phyloP scores from a whole-genome alignment of 75 land plant species.

The Chamaecyparis obtusa region DNA sequence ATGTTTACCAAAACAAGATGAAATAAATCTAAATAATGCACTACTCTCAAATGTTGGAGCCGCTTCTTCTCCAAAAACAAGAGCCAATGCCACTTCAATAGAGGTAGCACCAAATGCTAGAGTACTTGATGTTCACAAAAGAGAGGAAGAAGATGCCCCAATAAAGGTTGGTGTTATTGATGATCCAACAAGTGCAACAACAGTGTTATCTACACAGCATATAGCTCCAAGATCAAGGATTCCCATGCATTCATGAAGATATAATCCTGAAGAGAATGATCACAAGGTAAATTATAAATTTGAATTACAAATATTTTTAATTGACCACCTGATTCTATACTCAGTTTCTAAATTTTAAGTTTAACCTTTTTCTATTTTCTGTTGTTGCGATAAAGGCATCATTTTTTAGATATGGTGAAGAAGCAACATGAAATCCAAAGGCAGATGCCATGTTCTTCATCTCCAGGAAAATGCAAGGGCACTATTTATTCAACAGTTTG shows the following conservation, averaged over 20 bases:
- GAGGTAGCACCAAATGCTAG: no score
- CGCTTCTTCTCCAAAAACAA: no score
- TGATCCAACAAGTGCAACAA: no score
- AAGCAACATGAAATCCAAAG: slow-evolving; percentile 74
- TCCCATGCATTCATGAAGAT: slow-evolving; percentile 74
- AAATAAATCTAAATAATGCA: no score
- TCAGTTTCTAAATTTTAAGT: neutral
- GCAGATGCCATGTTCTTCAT: slow-evolving; percentile 92
- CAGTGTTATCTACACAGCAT: slow-evolving; percentile 71
- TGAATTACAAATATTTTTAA: neutral
- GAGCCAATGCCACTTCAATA: no score
- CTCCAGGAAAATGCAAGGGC: slow-evolving; percentile 95
- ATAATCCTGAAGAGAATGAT: slow-evolving; percentile 71
- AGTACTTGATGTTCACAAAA: no score
- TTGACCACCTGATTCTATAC: neutral
- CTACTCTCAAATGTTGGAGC: no score
- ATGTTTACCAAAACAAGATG: no score
- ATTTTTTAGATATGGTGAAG: slow-evolving; percentile 81
- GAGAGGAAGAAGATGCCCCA: no score
- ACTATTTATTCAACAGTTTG: slow-evolving; percentile 64
- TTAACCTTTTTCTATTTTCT: neutral
- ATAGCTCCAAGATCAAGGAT: slow-evolving; percentile 71
- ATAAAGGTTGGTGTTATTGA: no score
- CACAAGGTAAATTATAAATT: slow-evolving; percentile 58
- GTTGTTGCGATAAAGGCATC: slow-evolving; percentile 51